Evolutionary conservation across 441 rosid species (phyloP).

Genomic region (Bruguiera hainesii): DNA sequence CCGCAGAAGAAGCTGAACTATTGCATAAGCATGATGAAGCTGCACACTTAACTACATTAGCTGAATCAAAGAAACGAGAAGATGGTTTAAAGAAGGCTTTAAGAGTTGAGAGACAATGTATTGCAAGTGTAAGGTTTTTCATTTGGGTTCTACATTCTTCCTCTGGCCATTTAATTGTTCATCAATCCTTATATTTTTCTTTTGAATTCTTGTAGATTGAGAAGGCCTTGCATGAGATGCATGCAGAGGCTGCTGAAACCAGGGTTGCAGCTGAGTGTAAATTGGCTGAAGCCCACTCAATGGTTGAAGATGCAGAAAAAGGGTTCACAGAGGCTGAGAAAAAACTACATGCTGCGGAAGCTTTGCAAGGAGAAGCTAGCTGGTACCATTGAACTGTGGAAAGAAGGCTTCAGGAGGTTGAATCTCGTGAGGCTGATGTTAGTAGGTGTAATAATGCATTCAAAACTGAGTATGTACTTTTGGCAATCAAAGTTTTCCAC

Average conservation of each 20-base stretch:
- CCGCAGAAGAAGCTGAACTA: slow-evolving; percentile 61
- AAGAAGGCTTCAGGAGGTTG: slow-evolving; percentile 81
- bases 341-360: slow-evolving; percentile 47
- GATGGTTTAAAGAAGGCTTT: slow-evolving; percentile 74
- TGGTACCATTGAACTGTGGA: slow-evolving; percentile 20
- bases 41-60: slow-evolving; percentile 56
- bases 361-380: too few species aligned
- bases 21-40: slow-evolving; percentile 55
- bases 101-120: slow-evolving; percentile 78
- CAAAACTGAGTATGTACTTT: slow-evolving; percentile 61
- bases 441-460: slow-evolving; percentile 51
- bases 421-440: slow-evolving; percentile 78
- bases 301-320: slow-evolving; percentile 72
- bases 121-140: slow-evolving; percentile 62
- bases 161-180: slow-evolving; percentile 3
- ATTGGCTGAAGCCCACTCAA: slow-evolving; percentile 59
- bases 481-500: too few species aligned
- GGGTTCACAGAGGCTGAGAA: slow-evolving; percentile 59
- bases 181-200: slow-evolving; percentile 10
- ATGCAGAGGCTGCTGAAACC: slow-evolving; percentile 81
- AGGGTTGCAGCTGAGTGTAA: slow-evolving; percentile 69
- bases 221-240: slow-evolving; percentile 91
- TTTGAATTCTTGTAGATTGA: slow-evolving; percentile 54
- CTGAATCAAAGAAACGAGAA: slow-evolving; percentile 76
- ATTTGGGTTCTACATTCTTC: not conserved